Evolutionary conservation across 768 basidiomycete species (phyloP).

Genomic region (Lactarius deliciosus): DNA sequence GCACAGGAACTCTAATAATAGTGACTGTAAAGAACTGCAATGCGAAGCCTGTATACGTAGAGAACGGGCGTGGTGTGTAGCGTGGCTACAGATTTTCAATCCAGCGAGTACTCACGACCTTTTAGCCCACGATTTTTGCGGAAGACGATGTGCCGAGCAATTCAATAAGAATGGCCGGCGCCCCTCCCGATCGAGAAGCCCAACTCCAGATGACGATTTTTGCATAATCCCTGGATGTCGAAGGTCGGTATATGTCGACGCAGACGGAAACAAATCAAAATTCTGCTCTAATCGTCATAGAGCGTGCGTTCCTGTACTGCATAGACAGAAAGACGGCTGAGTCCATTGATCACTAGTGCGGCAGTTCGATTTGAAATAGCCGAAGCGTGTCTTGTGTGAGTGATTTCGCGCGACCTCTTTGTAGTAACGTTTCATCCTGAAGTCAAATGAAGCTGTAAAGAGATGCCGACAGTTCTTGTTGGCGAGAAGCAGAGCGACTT

Average conservation of each 20-base stretch:
- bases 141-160: conserved; percentile 27
- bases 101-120: neutral
- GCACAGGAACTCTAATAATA: neutral
- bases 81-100: too few species aligned
- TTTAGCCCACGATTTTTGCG: conserved; percentile 30
- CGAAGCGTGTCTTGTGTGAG: conserved; percentile 29
- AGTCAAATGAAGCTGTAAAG: conserved; percentile 24
- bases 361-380: conserved; percentile 22
- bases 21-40: conserved; percentile 24
- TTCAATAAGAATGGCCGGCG: conserved; percentile 8
- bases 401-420: neutral
- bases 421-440: neutral
- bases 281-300: conserved; percentile 30
- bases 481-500: conserved; percentile 32
- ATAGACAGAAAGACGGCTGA: conserved; percentile 7
- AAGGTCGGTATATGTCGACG: conserved; percentile 20
- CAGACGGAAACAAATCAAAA: conserved; percentile 19
- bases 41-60: conserved; percentile 28
- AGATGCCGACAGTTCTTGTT: conserved; percentile 28
- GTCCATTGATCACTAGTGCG: conserved; percentile 3
- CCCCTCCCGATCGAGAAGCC: neutral
- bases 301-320: conserved; percentile 14
- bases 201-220: neutral
- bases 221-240: conserved; percentile 27
- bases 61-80: conserved; percentile 28